A percentile compares a stretch with the other conserved stretches of the same genome.
Evolutionary conservation across 371 early-diverging fungal genomes (phyloP).

Genomic region (Mortierella sp.): DNA sequence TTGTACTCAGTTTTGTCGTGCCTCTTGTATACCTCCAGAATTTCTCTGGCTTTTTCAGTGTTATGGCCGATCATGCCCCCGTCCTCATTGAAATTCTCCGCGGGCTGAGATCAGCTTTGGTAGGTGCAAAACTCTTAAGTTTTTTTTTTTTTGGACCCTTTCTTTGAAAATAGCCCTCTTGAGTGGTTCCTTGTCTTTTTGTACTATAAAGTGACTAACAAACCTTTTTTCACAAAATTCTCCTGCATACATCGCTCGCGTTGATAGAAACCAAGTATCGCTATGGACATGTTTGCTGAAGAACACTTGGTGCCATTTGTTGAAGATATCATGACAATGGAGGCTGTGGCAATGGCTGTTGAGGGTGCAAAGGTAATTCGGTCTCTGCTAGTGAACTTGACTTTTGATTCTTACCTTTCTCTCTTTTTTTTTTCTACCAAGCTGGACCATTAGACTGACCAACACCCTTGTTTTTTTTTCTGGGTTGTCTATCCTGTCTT

Average conservation of each 20-base stretch:
- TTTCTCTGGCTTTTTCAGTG: slow-evolving; percentile 62
- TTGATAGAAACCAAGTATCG: slow-evolving; percentile 55
- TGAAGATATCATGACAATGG: slow-evolving; percentile 66
- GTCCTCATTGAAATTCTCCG: slow-evolving; percentile 59
- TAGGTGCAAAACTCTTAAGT: slow-evolving; percentile 6
- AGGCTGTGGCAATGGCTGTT: slow-evolving; percentile 65
- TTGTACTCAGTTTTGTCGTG: slow-evolving; percentile 64
- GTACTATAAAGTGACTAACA: background rate
- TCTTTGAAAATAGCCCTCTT: background rate
- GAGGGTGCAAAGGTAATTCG: slow-evolving; percentile 62
- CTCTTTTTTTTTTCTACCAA: background rate
- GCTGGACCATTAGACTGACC: background rate
- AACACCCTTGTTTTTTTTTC: background rate
- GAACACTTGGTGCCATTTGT: slow-evolving; percentile 64
- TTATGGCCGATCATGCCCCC: slow-evolving; percentile 64
- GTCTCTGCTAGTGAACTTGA: background rate
- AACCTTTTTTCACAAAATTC: background rate
- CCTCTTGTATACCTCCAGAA: slow-evolving; percentile 64
- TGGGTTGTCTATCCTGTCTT: too few species aligned
- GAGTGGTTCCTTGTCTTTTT: background rate
- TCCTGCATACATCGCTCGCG: background rate
- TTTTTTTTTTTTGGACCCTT: background rate
- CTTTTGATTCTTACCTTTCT: background rate
- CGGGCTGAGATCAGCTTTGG: slow-evolving; percentile 33
- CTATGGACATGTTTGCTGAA: slow-evolving; percentile 60